A percentile compares a stretch with the other conserved stretches of the same genome.
Conservation (phyloP, 2,329 filamentous ascomycete species). For the Rasamsonia emersonii region DNA sequence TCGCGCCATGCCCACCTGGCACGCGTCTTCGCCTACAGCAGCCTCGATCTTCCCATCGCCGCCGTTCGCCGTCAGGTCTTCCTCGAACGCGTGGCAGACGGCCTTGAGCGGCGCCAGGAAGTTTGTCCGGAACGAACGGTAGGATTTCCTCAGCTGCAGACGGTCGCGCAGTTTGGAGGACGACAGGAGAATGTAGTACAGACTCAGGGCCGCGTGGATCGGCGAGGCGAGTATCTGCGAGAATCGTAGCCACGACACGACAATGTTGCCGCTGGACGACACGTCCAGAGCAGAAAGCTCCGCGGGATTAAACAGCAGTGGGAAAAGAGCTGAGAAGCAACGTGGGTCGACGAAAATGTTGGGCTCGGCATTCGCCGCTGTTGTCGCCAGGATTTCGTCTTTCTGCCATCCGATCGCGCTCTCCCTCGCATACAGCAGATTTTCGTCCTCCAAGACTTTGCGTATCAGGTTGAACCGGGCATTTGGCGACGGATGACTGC, state of each 20-base stretch:
- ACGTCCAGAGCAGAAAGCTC: slow-evolving; percentile 32
- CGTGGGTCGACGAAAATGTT: slow-evolving; percentile 27
- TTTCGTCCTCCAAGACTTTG: slow-evolving; percentile 46
- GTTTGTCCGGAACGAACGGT: slow-evolving; percentile 22
- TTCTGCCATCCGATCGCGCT: slow-evolving; percentile 54
- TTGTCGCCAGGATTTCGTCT: slow-evolving; percentile 47
- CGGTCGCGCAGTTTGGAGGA: slow-evolving; percentile 39
- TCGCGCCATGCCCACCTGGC: slow-evolving; percentile 24
- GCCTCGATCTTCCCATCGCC: slow-evolving; percentile 28
- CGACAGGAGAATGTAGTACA: slow-evolving; percentile 50
- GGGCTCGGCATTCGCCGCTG: slow-evolving; percentile 10
- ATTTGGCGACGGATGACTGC: slow-evolving; percentile 45
- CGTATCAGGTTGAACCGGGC: slow-evolving; percentile 47
- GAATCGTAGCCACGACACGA: slow-evolving; percentile 40
- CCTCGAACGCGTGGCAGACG: slow-evolving; percentile 23
- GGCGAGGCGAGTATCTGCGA: slow-evolving; percentile 40
- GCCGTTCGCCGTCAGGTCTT: slow-evolving; percentile 23
- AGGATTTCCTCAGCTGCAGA: slow-evolving; percentile 37
- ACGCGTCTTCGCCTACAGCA: slow-evolving; percentile 27
- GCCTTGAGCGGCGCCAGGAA: slow-evolving; percentile 26
- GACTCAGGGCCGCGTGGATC: slow-evolving; percentile 48
- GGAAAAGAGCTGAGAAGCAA: slow-evolving; percentile 37
- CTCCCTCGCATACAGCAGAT: slow-evolving; percentile 47
- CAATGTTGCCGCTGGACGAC: slow-evolving; percentile 25
- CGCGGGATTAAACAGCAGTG: slow-evolving; percentile 44